phyloP scores from a whole-genome alignment of 257 asterid genomes.

The Phtheirospermum japonicum region DNA sequence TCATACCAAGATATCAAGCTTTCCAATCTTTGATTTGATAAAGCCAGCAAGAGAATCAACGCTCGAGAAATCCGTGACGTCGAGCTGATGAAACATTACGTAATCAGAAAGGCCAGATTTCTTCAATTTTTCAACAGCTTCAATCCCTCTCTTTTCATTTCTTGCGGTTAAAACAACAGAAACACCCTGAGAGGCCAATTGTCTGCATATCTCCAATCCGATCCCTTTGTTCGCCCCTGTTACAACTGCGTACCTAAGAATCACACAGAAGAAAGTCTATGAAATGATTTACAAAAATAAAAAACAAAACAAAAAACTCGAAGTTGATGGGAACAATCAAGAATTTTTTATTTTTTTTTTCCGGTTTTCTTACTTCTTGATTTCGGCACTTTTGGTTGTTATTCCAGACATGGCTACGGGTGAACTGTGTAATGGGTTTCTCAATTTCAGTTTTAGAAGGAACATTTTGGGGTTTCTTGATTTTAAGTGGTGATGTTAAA shows the following conservation, averaged over 20 bases:
- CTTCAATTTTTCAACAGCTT: slow-evolving; percentile 42
- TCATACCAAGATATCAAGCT: slow-evolving; percentile 51
- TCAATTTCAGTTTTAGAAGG: no score
- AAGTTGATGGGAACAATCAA: no score
- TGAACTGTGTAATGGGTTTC: no score
- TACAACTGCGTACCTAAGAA: slow-evolving; percentile 29
- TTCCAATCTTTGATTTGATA: slow-evolving; percentile 29
- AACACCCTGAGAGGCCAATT: slow-evolving; percentile 45
- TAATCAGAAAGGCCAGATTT: slow-evolving; percentile 24
- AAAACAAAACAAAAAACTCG: no score
- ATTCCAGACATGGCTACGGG: no score
- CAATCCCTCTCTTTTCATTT: slow-evolving; percentile 40
- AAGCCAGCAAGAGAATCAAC: slow-evolving; percentile 34
- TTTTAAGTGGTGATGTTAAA: no score
- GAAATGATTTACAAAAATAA: no score
- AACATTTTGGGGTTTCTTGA: no score
- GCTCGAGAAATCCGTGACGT: slow-evolving; percentile 35
- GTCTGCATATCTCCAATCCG: slow-evolving; percentile 43
- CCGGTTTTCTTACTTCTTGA: no score
- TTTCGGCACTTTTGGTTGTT: no score
- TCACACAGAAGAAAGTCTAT: not conserved
- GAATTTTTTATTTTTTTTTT: no score
- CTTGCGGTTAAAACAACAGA: slow-evolving; percentile 44
- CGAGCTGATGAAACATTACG: slow-evolving; percentile 45
- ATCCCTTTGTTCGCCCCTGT: slow-evolving; percentile 55